Evolutionary conservation across 495 filamentous ascomycete species (phyloP).

Genomic region (Mytilinidion resinicola): DNA sequence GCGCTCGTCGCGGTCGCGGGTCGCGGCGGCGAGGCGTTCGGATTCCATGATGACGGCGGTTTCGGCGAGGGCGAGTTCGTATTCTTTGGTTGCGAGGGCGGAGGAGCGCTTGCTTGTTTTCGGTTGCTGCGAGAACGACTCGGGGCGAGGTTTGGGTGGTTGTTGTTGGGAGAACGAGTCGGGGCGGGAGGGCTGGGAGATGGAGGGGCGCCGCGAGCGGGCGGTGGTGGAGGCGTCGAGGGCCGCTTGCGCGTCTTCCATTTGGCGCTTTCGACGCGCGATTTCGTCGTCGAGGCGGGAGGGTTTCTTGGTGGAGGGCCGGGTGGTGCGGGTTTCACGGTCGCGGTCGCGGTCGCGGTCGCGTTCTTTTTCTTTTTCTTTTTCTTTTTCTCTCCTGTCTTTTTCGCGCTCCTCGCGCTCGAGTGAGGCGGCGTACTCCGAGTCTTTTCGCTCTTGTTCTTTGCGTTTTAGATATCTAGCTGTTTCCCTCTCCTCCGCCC

Average conservation of each 20-base stretch:
- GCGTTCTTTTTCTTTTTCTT: background rate
- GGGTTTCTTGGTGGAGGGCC: no score
- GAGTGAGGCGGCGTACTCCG: background rate
- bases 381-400: background rate
- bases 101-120: background rate
- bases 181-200: background rate
- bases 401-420: background rate
- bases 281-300: background rate
- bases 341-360: background rate
- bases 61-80: background rate
- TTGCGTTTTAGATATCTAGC: slow-evolving; percentile 3
- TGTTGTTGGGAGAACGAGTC: no score
- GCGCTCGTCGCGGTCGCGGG: background rate
- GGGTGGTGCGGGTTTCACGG: no score
- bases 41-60: background rate
- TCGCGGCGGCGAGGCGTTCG: background rate
- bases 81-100: background rate
- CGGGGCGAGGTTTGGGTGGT: no score
- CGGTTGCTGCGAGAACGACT: no score
- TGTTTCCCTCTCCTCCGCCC: slow-evolving; percentile 19
- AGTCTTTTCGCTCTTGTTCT: slow-evolving; percentile 1
- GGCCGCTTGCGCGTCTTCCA: background rate
- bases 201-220: background rate
- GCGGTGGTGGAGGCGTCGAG: background rate
- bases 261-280: background rate